Conservation (phyloP, 2,329 filamentous ascomycete genomes). For the Diplocarpon mali region DNA sequence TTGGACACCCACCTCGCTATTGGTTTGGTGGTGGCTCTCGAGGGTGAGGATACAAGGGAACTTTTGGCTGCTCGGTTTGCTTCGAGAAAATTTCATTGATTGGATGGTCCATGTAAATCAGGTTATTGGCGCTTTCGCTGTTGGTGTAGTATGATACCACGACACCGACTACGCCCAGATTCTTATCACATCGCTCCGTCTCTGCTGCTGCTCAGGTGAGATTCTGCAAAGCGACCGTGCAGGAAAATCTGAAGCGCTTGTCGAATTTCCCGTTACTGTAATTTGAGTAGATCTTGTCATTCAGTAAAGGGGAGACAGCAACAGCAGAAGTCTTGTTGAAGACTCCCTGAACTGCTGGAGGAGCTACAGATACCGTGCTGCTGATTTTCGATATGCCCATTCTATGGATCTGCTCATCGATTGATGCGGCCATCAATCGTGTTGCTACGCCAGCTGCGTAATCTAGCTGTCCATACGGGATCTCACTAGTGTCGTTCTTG, state of each 20-base stretch:
- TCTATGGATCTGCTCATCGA: background rate
- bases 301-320: background rate
- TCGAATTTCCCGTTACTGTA: background rate
- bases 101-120: background rate
- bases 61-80: background rate
- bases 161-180: background rate
- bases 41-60: conserved; percentile 2
- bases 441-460: background rate
- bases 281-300: background rate
- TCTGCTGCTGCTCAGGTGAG: background rate
- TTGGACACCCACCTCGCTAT: too few relatives aligned
- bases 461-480: background rate
- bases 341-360: conserved; percentile 1
- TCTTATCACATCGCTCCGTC: background rate
- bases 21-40: background rate
- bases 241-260: background rate
- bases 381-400: background rate
- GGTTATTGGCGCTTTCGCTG: background rate
- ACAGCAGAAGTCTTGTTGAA: background rate
- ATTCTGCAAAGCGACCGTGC: background rate
- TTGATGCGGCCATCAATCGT: background rate
- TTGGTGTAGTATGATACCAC: background rate
- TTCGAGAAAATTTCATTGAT: conserved; percentile 1
- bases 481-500: background rate
- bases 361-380: background rate